These are phyloP conservation scores for Ophiocordyceps robertsii DNA, from an alignment of 2,329 filamentous ascomycete genomes.

Conservation along the genomic window DNA sequence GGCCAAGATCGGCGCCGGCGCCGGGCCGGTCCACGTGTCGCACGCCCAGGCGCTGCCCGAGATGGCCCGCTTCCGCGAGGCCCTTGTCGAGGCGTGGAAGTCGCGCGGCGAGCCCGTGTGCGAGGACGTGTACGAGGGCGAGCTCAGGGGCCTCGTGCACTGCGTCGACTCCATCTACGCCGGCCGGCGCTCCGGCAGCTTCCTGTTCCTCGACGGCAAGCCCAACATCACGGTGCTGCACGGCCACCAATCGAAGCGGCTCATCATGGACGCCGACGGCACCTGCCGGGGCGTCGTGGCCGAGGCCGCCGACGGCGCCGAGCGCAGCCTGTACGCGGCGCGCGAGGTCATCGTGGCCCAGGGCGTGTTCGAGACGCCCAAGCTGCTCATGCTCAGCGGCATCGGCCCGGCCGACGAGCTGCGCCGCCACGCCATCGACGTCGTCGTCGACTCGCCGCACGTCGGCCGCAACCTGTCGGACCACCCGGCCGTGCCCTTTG, in stretches of 20 bases:
- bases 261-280: conserved; percentile 33
- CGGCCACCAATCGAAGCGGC: conserved; percentile 33
- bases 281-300: conserved; percentile 28
- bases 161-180: conserved; percentile 43
- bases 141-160: conserved; percentile 38
- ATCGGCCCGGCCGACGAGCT: conserved; percentile 44
- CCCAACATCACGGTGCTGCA: conserved; percentile 39
- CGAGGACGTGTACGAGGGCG: conserved; percentile 42
- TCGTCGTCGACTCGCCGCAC: conserved; percentile 42
- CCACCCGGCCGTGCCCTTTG: conserved; percentile 39
- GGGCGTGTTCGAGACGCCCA: conserved; percentile 50
- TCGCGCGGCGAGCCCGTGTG: conserved; percentile 35
- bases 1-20: conserved; percentile 31
- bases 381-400: conserved; percentile 52
- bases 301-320: conserved; percentile 24
- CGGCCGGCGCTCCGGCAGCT: conserved; percentile 38
- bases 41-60: conserved; percentile 41
- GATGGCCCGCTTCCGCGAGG: conserved; percentile 34
- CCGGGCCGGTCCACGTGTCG: conserved; percentile 37
- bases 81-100: conserved; percentile 36
- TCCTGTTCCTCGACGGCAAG: conserved; percentile 36
- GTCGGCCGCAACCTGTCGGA: conserved; percentile 54
- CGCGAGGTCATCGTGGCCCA: conserved; percentile 33
- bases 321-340: conserved; percentile 30
- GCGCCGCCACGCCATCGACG: conserved; percentile 34